Percentiles rank a stretch among this genome's conserved stretches.
Evolutionary conservation across 768 basidiomycete species (phyloP).

Genomic region (Gloeostereum incarnatum): DNA sequence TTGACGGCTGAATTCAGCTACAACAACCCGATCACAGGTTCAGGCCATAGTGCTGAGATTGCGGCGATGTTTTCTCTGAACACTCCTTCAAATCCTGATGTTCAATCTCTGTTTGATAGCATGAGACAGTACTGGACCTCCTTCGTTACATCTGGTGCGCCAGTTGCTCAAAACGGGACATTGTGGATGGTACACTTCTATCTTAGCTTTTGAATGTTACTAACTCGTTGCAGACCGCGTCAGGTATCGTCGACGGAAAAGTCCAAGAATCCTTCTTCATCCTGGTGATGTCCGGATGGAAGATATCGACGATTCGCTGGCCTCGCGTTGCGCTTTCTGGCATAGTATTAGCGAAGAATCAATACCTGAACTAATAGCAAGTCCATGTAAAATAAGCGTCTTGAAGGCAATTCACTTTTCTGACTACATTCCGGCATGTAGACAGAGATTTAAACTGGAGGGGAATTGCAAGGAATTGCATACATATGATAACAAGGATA

Average conservation of each 20-base stretch:
- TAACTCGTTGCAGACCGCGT: too few species aligned
- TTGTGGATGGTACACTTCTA: too few species aligned
- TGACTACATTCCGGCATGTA: too few species aligned
- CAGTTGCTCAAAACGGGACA: constrained; percentile 7
- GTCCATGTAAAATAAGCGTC: too few species aligned
- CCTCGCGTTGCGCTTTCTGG: constrained; percentile 7
- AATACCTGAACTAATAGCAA: constrained; percentile 3
- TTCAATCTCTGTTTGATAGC: constrained; percentile 20
- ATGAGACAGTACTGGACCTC: constrained; percentile 32
- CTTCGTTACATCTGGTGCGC: constrained; percentile 24
- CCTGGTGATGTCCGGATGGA: constrained; percentile 5
- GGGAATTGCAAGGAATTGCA: background rate
- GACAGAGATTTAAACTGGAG: too few species aligned
- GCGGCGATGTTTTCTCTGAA: constrained; percentile 24
- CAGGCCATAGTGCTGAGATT: constrained; percentile 26
- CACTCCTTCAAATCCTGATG: constrained; percentile 14
- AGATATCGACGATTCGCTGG: constrained; percentile 1
- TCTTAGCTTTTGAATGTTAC: too few species aligned
- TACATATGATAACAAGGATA: background rate
- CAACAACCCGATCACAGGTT: constrained; percentile 28
- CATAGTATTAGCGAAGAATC: constrained; percentile 5
- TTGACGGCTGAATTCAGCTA: constrained; percentile 16
- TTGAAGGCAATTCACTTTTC: too few species aligned
- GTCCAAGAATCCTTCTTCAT: constrained; percentile 5
- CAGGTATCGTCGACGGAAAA: too few species aligned